Conservation (phyloP, 106 monocot genomes). For the Acorus gramineus region DNA sequence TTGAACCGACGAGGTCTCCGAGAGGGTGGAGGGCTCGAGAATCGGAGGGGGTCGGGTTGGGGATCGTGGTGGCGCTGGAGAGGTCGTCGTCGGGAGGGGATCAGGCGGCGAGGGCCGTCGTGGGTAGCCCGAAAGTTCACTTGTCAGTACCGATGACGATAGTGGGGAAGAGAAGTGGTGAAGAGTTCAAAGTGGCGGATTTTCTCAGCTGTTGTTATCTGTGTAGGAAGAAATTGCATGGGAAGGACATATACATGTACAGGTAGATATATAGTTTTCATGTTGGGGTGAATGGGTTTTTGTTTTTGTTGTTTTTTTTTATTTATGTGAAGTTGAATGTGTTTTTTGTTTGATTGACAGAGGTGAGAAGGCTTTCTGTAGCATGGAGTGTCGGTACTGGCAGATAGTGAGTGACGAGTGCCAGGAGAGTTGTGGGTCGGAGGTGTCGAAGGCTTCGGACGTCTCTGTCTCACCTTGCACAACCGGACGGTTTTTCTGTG, state of each 20-base stretch:
- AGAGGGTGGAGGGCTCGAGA: conserved; percentile 69
- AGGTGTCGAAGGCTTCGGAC: conserved; percentile 3
- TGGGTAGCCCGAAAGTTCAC: background rate
- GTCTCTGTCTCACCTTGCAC: conserved; percentile 19
- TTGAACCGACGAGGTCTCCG: conserved; percentile 48
- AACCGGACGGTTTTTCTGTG: conserved; percentile 24
- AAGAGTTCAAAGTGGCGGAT: conserved; percentile 10
- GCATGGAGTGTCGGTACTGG: conserved; percentile 48
- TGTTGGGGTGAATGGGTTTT: background rate
- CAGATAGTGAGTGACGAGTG: conserved; percentile 48
- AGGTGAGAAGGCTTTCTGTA: conserved; percentile 66
- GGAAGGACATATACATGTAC: conserved; percentile 69
- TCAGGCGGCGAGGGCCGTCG: too few species aligned
- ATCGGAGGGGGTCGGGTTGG: conserved; percentile 72
- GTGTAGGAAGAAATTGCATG: conserved; percentile 49
- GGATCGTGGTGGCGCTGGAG: conserved; percentile 54
- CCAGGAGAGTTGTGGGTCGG: conserved; percentile 28
- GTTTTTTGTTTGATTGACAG: conserved; percentile 12
- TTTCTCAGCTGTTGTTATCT: conserved; percentile 46
- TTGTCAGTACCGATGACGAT: conserved; percentile 14
- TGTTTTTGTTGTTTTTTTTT: background rate
- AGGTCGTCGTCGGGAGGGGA: background rate
- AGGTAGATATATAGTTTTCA: conserved; percentile 16
- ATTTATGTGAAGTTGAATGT: background rate
- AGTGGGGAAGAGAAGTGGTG: background rate